Evolutionary conservation across 352 stramenopile genomes (phyloP), one percentile per base, ranked within the genome.

Genomic region (Phytophthora vignae): DNA sequence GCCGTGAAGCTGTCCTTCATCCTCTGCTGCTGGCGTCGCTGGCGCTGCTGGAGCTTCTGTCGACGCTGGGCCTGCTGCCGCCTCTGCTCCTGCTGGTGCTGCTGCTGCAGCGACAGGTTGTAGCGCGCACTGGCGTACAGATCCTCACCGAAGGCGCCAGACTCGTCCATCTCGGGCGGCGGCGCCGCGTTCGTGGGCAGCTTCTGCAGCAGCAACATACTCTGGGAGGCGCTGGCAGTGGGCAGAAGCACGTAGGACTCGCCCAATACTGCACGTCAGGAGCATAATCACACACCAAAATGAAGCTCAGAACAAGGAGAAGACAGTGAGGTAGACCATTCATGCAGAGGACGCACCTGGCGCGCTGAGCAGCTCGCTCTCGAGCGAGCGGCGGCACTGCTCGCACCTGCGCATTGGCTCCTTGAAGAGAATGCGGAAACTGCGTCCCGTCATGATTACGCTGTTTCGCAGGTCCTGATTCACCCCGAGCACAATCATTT

Each of bases 171-270:
- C 38, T 82, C 71, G 4, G 70, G 65, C 10, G 65, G 57, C 29
- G 56, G 64, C 21, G 56, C 19, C 10, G 69, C 6, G 36, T 12
- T 67, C 17, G 54, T 61, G 22, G 76, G 69, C 27, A 78, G 54
- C 60, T 83, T 83, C 46, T 85, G 79, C 49, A 83, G 52, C 15
- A 87, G 58, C 66, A 90, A 69, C 79, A 90, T 83, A 44, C 79
- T 86, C 50, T 82, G 77, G 25, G 81, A 89, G 6, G 83, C 88
- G 57, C 82, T 85, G 15, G 82, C 81, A 19, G 85, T 90, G 31
- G 87, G 87, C 22, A 94, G 81, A 56, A 94, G 76, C 65, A 94
- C 87, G 46, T 94, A 94, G 0, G 83, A 92, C 64, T 94, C 87
- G 56, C 85, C 85, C 48, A 94, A 69, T 53, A 81, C 79, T 64